Evolutionary conservation across 2,329 filamentous ascomycete genomes (phyloP), one percentile per base, ranked within the genome.

Genomic region (Escovopsis weberi): DNA sequence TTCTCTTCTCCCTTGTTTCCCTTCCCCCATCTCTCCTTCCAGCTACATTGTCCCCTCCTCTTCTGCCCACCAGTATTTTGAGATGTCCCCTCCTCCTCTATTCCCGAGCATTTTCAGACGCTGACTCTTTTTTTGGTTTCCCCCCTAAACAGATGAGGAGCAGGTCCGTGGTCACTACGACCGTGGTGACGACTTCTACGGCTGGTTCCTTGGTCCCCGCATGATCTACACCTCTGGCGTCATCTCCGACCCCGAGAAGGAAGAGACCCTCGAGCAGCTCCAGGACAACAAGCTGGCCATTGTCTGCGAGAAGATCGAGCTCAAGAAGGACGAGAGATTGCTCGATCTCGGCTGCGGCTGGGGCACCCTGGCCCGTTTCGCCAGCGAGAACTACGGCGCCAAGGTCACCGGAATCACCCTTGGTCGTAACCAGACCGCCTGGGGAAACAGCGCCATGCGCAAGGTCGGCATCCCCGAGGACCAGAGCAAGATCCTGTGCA

Each of bases 201-300:
- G 78, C 61, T 98, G 88, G 87, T 96, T 96, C 75, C 77, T 96
- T 49, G 91, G 91, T 48, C 89, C 89, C 46, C 88, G 89, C 59
- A 98, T 96, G 91, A 86, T 96, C 66, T 96, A 96, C 71, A 98
- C 91, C 41, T 93, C 85, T 40, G 91, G 91, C 55, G 72, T 98
- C 56, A 93, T 98, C 60, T 82, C 83, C 47, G 87, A 96, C 63
- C 76, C 85, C 62, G 79, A 81, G 64, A 74, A 72, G 52, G 91
- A 96, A 66, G 91, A 96, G 68, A 77, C 79, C 32, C 81, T 98
- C 26, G 91, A 98, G 67, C 74, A 96, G 67, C 76, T 96, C 38
- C 91, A 96, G 70, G 89, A 96, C 65, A 96, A 96, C 76, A 96
- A 98, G 69, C 70, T 96, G 55, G 82, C 83, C 51, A 72, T 94